A percentile compares a stretch with the other conserved stretches of the same genome.
These are phyloP conservation scores for Trichophyton schoenleinii DNA, from an alignment of 2,329 filamentous ascomycete species.

Conservation along the genomic window DNA sequence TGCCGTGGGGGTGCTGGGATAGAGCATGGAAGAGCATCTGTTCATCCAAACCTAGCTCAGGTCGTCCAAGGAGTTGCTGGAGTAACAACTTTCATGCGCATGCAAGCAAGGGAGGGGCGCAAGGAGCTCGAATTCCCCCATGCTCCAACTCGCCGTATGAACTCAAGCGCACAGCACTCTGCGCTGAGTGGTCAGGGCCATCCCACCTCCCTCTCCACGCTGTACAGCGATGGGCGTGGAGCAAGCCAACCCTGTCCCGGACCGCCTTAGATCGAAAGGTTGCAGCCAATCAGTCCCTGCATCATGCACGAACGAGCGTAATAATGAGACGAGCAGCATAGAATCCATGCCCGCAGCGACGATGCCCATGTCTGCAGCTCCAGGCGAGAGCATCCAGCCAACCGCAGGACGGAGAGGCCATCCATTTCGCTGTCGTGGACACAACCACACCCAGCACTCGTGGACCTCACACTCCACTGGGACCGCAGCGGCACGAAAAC, in stretches of 20 bases:
- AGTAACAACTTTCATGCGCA: not conserved
- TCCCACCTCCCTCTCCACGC: not conserved
- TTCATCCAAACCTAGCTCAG: not conserved
- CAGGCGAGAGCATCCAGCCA: not conserved
- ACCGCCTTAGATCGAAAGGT: not conserved
- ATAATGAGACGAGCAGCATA: not conserved
- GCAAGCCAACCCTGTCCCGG: not conserved
- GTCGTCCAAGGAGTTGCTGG: not conserved
- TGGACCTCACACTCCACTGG: not conserved
- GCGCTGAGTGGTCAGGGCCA: not conserved
- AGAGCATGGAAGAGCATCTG: too few species aligned
- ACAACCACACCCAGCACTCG: not conserved
- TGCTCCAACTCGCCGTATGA: not conserved
- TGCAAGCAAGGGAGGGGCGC: not conserved
- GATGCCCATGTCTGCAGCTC: not conserved
- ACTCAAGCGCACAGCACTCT: not conserved
- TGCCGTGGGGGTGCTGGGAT: too few species aligned
- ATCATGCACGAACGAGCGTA: slow-evolving; percentile 2
- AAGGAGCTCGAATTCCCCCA: not conserved
- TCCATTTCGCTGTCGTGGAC: not conserved
- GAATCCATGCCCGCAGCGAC: not conserved
- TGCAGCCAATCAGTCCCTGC: not conserved
- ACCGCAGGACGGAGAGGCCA: not conserved
- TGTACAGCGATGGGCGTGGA: not conserved
- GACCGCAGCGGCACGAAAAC: not conserved